phyloP scores from a whole-genome alignment of 495 filamentous ascomycete genomes.

The Durotheca rogersii region DNA sequence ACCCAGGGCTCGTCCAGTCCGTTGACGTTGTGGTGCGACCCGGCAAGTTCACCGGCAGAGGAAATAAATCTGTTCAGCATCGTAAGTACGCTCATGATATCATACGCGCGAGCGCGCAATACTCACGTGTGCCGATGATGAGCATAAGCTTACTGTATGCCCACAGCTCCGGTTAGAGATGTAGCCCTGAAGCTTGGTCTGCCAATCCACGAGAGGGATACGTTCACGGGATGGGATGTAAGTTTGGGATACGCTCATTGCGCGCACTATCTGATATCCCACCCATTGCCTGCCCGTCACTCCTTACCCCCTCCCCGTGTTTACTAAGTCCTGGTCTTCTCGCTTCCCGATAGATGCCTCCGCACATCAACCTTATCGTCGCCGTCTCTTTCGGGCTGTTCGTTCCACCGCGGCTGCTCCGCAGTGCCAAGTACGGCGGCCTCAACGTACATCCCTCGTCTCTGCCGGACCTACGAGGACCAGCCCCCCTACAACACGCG shows the following conservation, averaged over 20 bases:
- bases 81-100: constrained; percentile 46
- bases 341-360: constrained; percentile 53
- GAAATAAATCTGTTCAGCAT: constrained; percentile 67
- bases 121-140: constrained; percentile 6
- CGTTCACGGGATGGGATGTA: constrained; percentile 81
- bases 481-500: constrained; percentile 76
- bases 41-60: constrained; percentile 72
- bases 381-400: constrained; percentile 96
- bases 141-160: constrained; percentile 4
- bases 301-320: not conserved
- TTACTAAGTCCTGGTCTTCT: not conserved
- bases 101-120: too few species aligned
- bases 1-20: constrained; percentile 63
- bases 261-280: not conserved
- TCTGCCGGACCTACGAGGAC: constrained; percentile 76
- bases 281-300: not conserved
- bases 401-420: constrained; percentile 74
- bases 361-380: constrained; percentile 75
- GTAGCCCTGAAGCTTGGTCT: constrained; percentile 63
- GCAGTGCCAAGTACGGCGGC: constrained; percentile 72
- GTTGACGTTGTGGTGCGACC: constrained; percentile 87
- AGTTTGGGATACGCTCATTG: constrained; percentile 23
- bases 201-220: constrained; percentile 70
- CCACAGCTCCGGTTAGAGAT: constrained; percentile 70
- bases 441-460: constrained; percentile 95